Conservation (phyloP, 2,329 filamentous ascomycete genomes). For the Fusarium torreyae region DNA sequence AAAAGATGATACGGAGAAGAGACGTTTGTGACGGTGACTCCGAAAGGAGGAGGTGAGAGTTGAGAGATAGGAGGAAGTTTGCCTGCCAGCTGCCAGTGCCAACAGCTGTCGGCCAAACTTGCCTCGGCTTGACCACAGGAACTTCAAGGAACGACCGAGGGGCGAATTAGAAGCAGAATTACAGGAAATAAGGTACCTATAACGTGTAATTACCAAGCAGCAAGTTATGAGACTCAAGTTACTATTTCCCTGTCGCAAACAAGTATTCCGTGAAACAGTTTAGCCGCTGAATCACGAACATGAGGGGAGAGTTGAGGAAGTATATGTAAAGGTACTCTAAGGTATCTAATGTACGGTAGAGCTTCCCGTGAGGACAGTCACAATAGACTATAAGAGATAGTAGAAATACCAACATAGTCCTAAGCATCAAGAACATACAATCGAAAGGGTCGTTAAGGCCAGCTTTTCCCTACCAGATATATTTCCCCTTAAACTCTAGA, state of each 20-base stretch:
- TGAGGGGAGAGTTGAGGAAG: not conserved
- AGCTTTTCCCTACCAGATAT: not conserved
- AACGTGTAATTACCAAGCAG: not conserved
- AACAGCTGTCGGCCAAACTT: constrained; percentile 35
- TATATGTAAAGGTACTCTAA: not conserved
- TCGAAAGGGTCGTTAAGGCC: not conserved
- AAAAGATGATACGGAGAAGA: constrained; percentile 9
- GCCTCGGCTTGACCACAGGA: constrained; percentile 7
- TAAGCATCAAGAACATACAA: not conserved
- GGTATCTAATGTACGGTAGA: not conserved
- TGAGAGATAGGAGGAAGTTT: constrained; percentile 12
- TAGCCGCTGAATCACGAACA: constrained; percentile 7
- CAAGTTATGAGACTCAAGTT: constrained; percentile 17
- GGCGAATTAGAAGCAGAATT: not conserved
- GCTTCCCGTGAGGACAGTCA: too few species aligned
- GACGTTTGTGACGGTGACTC: constrained; percentile 23
- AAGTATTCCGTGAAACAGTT: constrained; percentile 14
- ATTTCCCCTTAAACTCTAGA: not conserved
- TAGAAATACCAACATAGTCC: too few species aligned
- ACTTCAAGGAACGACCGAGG: constrained; percentile 1
- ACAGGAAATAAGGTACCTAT: not conserved
- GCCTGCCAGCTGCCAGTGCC: constrained; percentile 31
- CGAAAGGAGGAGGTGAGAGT: constrained; percentile 7
- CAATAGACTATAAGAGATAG: too few species aligned
- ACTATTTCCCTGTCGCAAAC: constrained; percentile 5